These are phyloP conservation scores for Cyphellophora attinorum DNA, from an alignment of 2,329 filamentous ascomycete species.

Conservation along the genomic window DNA sequence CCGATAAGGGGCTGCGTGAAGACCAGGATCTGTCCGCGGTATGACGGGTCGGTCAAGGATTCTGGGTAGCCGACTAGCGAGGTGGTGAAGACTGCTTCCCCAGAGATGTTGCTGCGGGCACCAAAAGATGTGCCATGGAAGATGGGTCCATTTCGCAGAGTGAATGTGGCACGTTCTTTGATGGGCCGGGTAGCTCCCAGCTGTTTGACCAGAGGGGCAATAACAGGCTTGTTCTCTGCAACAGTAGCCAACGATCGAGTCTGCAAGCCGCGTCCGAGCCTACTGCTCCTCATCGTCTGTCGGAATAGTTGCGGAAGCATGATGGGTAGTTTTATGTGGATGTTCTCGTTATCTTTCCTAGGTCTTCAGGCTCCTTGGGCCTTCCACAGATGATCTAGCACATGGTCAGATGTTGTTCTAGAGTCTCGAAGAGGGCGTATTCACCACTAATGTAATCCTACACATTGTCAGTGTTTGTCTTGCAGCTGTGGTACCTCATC, in stretches of 20 bases:
- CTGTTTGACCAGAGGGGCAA: slow-evolving; percentile 29
- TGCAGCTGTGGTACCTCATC: no score
- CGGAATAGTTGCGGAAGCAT: slow-evolving; percentile 49
- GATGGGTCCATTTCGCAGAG: slow-evolving; percentile 89
- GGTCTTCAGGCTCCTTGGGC: slow-evolving; percentile 50
- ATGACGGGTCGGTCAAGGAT: slow-evolving; percentile 62
- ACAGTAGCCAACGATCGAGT: slow-evolving; percentile 21
- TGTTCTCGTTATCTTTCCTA: slow-evolving; percentile 8
- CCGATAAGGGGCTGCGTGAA: slow-evolving; percentile 97
- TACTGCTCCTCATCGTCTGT: slow-evolving; percentile 38
- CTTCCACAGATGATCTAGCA: slow-evolving; percentile 57
- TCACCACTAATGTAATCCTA: slow-evolving; percentile 58
- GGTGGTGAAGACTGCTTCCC: slow-evolving; percentile 97
- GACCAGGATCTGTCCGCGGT: slow-evolving; percentile 80
- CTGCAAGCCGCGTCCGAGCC: slow-evolving; percentile 26
- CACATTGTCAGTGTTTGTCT: slow-evolving; percentile 24
- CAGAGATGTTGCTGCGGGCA: slow-evolving; percentile 91
- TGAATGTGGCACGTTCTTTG: slow-evolving; percentile 79
- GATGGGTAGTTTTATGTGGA: slow-evolving; percentile 21
- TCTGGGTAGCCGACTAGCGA: slow-evolving; percentile 97
- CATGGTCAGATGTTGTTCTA: slow-evolving; percentile 14
- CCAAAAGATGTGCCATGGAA: slow-evolving; percentile 96
- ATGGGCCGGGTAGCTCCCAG: slow-evolving; percentile 52
- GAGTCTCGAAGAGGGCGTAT: slow-evolving; percentile 18
- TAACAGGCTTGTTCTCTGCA: slow-evolving; percentile 20